phyloP scores from a whole-genome alignment of 768 basidiomycete species.

The Suillus paluster region DNA sequence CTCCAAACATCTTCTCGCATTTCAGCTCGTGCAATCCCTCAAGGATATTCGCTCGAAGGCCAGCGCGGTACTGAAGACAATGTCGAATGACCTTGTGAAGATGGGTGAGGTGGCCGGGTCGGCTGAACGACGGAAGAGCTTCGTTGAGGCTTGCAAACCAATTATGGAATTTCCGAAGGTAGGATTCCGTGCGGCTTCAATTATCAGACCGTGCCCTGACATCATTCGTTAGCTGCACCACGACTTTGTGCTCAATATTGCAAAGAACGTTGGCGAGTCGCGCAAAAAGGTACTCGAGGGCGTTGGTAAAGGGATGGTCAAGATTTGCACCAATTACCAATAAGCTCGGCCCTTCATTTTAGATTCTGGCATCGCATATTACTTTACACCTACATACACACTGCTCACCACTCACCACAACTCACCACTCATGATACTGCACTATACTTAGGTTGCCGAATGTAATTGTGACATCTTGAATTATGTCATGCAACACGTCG shows the following conservation, averaged over 20 bases:
- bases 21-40: conserved; percentile 67
- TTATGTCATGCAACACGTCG: conserved; percentile 5
- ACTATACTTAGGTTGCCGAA: neutral
- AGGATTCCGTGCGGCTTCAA: conserved; percentile 6
- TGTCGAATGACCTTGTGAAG: conserved; percentile 56
- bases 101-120: conserved; percentile 56
- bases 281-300: conserved; percentile 76
- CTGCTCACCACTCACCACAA: conserved; percentile 25
- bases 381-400: conserved; percentile 35
- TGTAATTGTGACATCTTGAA: conserved; percentile 8
- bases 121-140: conserved; percentile 53
- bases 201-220: conserved; percentile 9
- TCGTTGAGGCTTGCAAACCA: conserved; percentile 55
- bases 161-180: conserved; percentile 43
- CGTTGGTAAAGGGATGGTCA: conserved; percentile 68
- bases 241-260: conserved; percentile 63
- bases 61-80: conserved; percentile 54
- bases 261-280: conserved; percentile 70
- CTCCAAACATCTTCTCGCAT: conserved; percentile 10
- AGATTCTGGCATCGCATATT: conserved; percentile 11
- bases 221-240: conserved; percentile 55
- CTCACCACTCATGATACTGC: conserved; percentile 1
- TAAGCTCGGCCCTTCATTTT: conserved; percentile 15
- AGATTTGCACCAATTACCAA: conserved; percentile 49
- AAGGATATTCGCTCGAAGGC: conserved; percentile 65